Base-by-base conservation (phyloP, 768 basidiomycete species). In the Pleurotus citrinopileatus region DNA sequence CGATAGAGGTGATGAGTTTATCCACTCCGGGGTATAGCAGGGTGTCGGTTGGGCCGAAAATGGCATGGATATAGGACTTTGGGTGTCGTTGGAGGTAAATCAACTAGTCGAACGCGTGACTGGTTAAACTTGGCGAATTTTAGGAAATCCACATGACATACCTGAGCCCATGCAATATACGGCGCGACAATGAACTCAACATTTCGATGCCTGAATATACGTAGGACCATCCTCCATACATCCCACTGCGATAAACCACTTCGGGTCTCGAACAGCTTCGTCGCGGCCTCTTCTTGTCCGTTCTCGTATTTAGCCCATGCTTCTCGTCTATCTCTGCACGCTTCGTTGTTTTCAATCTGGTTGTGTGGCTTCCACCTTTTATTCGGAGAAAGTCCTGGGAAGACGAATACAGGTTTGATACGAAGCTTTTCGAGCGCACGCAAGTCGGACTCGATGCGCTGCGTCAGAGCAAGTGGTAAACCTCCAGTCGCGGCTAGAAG, bases 371-470 rank as follows among this genome's bases (percentile, higher is more conserved):
- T 89, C 73, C 78, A 80, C 53, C 88, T 83, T 58, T 85, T 86
- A 61, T 84, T 84, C 1, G 91, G 89, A 1, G 84, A 74, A 27
- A 99, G 76, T 3, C 97, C 97, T 13, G 91, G 85, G 70, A 98
- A 98, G 47, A 99, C 92, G 63, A 99, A 96, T n/a, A 99, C 93
- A 19, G 97, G 97, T 67, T 96, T 97, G 78, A 99, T 98, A 60
- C 82, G 86, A 28, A 91, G 76, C 71, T 87, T 88, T 78, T 97
- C 94, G 65, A 98, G 86, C 12, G 82, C 76, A 44, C 95, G 89
- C 42, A 98, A 78, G 76, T 99, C 95, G 34, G 84, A 78, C 72
- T 98, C 95, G 67, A 99, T 92, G 59, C 91, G 87, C 61, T 81
- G 78, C 20, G 86, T 87, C 53, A 99, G 80, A 43, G 92, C 88